Percentiles rank a stretch among this genome's conserved stretches.
Evolutionary conservation across 495 filamentous ascomycete genomes (phyloP).

Genomic region (Daldinia bambusicola): DNA sequence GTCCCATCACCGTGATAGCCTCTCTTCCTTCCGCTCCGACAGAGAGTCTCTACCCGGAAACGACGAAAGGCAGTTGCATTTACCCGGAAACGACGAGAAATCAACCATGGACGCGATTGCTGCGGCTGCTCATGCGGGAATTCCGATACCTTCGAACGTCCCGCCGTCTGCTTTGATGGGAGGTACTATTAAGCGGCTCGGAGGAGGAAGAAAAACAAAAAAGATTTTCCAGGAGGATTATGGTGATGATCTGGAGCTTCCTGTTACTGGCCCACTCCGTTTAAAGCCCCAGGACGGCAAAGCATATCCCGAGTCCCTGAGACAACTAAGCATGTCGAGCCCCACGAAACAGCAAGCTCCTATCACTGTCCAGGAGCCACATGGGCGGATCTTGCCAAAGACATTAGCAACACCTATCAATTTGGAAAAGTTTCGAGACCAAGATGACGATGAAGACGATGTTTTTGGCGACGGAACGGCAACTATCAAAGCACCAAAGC

Average conservation of each 20-base stretch:
- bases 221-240: slow-evolving; percentile 87
- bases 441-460: slow-evolving; percentile 64
- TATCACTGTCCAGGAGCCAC: slow-evolving; percentile 31
- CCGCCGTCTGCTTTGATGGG: slow-evolving; percentile 94
- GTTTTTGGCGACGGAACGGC: slow-evolving; percentile 69
- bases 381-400: slow-evolving; percentile 28
- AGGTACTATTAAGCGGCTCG: slow-evolving; percentile 89
- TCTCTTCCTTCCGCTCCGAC: slow-evolving; percentile 81
- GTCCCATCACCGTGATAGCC: slow-evolving; percentile 74
- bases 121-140: slow-evolving; percentile 86
- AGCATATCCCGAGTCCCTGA: slow-evolving; percentile 74
- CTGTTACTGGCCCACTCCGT: slow-evolving; percentile 68
- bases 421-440: slow-evolving; percentile 70
- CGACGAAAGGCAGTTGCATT: slow-evolving; percentile 84
- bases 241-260: slow-evolving; percentile 89
- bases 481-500: slow-evolving; percentile 75
- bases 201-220: slow-evolving; percentile 78
- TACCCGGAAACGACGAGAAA: slow-evolving; percentile 81
- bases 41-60: slow-evolving; percentile 78
- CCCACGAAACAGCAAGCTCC: slow-evolving; percentile 52
- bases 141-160: slow-evolving; percentile 88
- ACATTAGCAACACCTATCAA: slow-evolving; percentile 53
- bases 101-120: slow-evolving; percentile 85
- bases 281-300: slow-evolving; percentile 69
- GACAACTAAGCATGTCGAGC: slow-evolving; percentile 68